Evolutionary conservation across 2,329 filamentous ascomycete species (phyloP).

Genomic region (Apiospora phragmitis): DNA sequence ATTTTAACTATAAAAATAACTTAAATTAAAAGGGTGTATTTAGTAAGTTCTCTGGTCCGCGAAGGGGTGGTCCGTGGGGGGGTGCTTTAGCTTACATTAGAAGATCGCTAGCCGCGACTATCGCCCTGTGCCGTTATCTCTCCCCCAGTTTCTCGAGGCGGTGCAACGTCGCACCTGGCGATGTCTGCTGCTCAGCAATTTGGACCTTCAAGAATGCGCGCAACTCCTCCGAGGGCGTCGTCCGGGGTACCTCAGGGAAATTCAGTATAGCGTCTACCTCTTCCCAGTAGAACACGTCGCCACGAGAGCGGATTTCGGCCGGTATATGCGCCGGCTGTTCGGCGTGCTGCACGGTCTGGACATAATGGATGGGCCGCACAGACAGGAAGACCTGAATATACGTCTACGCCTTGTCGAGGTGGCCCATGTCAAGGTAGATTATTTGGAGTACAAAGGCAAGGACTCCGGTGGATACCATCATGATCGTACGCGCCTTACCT

Average conservation of each 20-base stretch:
- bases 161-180: neutral
- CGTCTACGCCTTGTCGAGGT: neutral
- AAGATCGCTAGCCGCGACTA: neutral
- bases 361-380: too few relatives aligned
- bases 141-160: neutral
- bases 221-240: neutral
- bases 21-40: too few relatives aligned
- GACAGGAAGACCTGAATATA: neutral
- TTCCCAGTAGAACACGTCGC: neutral
- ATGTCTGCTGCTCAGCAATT: neutral
- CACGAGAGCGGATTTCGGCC: neutral
- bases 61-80: too few relatives aligned
- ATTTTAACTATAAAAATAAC: too few relatives aligned
- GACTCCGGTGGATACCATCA: too few relatives aligned
- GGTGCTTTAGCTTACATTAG: too few relatives aligned
- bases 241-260: neutral
- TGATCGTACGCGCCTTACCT: neutral
- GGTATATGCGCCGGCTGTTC: neutral
- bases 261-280: neutral
- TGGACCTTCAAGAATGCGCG: neutral
- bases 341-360: neutral
- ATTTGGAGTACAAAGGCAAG: too few relatives aligned
- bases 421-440: neutral
- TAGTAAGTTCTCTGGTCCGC: too few relatives aligned
- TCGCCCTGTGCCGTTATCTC: constrained; percentile 9